These are phyloP conservation scores for Dryas drummondii DNA, from an alignment of 306 rosid species.

Conservation along the genomic window DNA sequence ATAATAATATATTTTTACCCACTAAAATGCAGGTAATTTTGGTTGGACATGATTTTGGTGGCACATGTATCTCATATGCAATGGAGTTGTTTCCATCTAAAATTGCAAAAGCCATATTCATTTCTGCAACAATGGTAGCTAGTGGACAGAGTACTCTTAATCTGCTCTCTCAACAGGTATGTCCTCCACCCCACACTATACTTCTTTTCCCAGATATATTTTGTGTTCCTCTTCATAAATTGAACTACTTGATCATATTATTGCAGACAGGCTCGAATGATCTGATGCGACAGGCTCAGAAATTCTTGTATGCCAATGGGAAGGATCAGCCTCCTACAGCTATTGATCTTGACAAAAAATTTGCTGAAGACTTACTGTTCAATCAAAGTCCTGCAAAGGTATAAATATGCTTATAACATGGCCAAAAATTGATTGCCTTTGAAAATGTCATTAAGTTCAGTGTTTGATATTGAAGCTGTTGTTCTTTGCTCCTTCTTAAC, in stretches of 20 bases:
- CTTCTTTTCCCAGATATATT: neutral
- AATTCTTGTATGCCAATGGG: slow-evolving; percentile 68
- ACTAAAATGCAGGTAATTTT: slow-evolving; percentile 52
- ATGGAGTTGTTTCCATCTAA: slow-evolving; percentile 72
- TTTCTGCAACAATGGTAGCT: slow-evolving; percentile 75
- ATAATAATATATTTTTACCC: too few species aligned
- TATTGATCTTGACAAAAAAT: slow-evolving; percentile 54
- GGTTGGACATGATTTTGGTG: slow-evolving; percentile 92
- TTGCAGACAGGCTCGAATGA: slow-evolving; percentile 59
- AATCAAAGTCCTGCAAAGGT: slow-evolving; percentile 79
- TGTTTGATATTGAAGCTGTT: neutral
- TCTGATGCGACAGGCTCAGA: slow-evolving; percentile 68
- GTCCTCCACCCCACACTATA: slow-evolving; percentile 11
- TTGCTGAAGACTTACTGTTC: slow-evolving; percentile 65
- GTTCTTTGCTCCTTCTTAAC: neutral
- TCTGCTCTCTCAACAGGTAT: slow-evolving; percentile 68
- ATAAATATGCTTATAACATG: slow-evolving; percentile 28
- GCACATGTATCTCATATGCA: slow-evolving; percentile 69
- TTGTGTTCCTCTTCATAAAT: neutral
- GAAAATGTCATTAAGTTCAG: neutral
- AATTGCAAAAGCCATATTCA: slow-evolving; percentile 68
- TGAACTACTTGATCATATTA: neutral
- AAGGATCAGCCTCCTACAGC: slow-evolving; percentile 68
- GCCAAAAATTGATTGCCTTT: neutral
- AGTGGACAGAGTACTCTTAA: slow-evolving; percentile 71